These are phyloP conservation scores for Flaveria floridana DNA, from an alignment of 140 eudicot genomes.

Conservation along the genomic window DNA sequence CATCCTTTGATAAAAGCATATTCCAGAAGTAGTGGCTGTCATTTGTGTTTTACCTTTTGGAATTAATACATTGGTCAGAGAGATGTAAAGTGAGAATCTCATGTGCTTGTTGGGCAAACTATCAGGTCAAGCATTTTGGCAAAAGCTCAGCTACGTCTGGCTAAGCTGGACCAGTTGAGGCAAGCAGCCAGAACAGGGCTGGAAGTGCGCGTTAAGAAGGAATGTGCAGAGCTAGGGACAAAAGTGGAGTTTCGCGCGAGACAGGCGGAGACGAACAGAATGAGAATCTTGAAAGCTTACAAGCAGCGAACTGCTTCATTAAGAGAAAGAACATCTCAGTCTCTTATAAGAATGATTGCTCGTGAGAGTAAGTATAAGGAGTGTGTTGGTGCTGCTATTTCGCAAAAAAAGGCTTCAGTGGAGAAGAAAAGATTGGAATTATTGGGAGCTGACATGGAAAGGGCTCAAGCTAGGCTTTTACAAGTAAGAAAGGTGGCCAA, in stretches of 20 bases:
- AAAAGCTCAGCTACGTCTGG: slow-evolving; percentile 73
- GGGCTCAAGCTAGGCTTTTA: slow-evolving; percentile 55
- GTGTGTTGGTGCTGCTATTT: slow-evolving; percentile 59
- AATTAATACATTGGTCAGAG: background rate
- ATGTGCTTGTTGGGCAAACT: background rate
- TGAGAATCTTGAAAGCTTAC: slow-evolving; percentile 61
- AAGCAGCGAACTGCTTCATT: slow-evolving; percentile 66
- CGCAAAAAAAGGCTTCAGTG: slow-evolving; percentile 74
- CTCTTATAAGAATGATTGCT: slow-evolving; percentile 51
- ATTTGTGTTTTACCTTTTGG: slow-evolving; percentile 6
- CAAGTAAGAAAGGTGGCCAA: slow-evolving; percentile 56
- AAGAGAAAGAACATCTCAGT: slow-evolving; percentile 71
- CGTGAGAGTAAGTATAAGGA: slow-evolving; percentile 75
- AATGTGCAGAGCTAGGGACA: slow-evolving; percentile 67
- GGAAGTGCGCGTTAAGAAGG: slow-evolving; percentile 59
- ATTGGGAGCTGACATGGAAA: slow-evolving; percentile 65
- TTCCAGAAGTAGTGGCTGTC: background rate
- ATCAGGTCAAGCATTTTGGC: slow-evolving; percentile 75
- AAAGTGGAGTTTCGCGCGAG: slow-evolving; percentile 62
- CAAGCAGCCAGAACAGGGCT: slow-evolving; percentile 73
- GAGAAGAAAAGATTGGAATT: slow-evolving; percentile 65
- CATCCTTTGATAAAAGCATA: background rate
- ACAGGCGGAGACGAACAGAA: slow-evolving; percentile 64
- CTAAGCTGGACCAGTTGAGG: slow-evolving; percentile 69
- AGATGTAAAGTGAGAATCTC: background rate